These are phyloP conservation scores for Alternaria panax DNA, from an alignment of 2,329 filamentous ascomycete genomes.

Conservation along the genomic window DNA sequence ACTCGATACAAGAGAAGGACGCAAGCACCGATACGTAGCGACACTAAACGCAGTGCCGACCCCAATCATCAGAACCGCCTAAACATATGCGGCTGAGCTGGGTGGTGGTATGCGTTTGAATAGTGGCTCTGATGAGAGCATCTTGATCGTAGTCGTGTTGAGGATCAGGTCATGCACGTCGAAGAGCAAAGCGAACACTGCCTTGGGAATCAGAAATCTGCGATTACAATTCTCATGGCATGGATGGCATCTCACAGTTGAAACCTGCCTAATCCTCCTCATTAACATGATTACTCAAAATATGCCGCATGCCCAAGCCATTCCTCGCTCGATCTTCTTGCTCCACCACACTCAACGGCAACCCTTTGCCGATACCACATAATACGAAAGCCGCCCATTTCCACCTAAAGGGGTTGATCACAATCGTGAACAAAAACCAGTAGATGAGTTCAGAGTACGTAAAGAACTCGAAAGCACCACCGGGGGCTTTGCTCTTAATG, in stretches of 20 bases:
- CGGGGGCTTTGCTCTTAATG: slow-evolving; percentile 72
- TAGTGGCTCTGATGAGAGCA: neutral
- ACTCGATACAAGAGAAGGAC: neutral
- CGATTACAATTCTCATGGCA: neutral
- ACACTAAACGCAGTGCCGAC: neutral
- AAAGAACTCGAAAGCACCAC: slow-evolving; percentile 84
- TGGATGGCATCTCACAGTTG: too few species aligned
- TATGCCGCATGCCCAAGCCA: slow-evolving; percentile 54
- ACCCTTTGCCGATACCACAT: slow-evolving; percentile 71
- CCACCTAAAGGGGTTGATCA: slow-evolving; percentile 86
- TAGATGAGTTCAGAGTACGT: slow-evolving; percentile 85
- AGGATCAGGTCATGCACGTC: neutral
- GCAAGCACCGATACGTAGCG: neutral
- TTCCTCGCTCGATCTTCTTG: slow-evolving; percentile 69
- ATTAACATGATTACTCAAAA: neutral
- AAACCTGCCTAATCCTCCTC: neutral
- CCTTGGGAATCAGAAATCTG: neutral
- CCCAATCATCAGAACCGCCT: neutral
- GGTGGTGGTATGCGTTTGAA: neutral
- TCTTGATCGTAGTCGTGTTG: neutral
- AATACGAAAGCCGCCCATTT: slow-evolving; percentile 89
- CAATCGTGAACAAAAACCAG: slow-evolving; percentile 83
- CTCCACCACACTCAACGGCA: slow-evolving; percentile 72
- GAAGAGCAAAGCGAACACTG: neutral
- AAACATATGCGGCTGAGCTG: neutral